Evolutionary conservation across 2,329 filamentous ascomycete species (phyloP), one percentile per base, ranked within the genome.

Genomic region (Hortaea werneckii): DNA sequence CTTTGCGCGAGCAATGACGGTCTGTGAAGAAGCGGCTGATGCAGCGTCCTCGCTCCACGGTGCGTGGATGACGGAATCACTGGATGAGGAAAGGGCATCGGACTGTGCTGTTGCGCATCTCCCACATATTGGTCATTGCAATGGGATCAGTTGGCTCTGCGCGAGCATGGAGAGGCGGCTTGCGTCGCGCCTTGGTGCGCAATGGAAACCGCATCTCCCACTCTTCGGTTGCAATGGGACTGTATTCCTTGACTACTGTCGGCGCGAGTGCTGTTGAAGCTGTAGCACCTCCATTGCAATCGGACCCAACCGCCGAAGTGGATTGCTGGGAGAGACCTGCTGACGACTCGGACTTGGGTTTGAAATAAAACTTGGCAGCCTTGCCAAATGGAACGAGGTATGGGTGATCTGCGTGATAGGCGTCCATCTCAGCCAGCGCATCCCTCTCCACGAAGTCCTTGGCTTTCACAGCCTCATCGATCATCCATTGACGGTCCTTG

Each of bases 401-500:
- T 20, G 43, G 38, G 28, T 49, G 38, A n/a, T 30, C 29, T 7
- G 38, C 37, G 29, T 42, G 46, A 40, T 49, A 49, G 6, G 30
- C 37, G 7, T 47, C 32, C 9, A 42, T 12, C 12, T 46, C 43
- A n/a, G 13, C 41, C 8, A 12, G 13, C 13, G 12, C 27, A 7
- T 26, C 29, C 10, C 42, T 45, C 44, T 51, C 47, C 5, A 47
- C 13, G 26, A 51, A 30, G 29, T 44, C 38, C 12, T 42, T 47
- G 8, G 49, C 49, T 9, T 27, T 47, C 11, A 13, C 11, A 2
- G 41, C 47, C 9, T 20, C 38, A 29, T 49, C 48, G 13, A 50
- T 28, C 26, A 51, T 50, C 49, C 49, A 51, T 35, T 42, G 34
- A 8, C 34, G 47, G 4, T 44, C 37, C 10, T 41, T n/a, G 32